Evolutionary conservation across 257 asterid species (phyloP).

Genomic region (Osmanthus fragrans): DNA sequence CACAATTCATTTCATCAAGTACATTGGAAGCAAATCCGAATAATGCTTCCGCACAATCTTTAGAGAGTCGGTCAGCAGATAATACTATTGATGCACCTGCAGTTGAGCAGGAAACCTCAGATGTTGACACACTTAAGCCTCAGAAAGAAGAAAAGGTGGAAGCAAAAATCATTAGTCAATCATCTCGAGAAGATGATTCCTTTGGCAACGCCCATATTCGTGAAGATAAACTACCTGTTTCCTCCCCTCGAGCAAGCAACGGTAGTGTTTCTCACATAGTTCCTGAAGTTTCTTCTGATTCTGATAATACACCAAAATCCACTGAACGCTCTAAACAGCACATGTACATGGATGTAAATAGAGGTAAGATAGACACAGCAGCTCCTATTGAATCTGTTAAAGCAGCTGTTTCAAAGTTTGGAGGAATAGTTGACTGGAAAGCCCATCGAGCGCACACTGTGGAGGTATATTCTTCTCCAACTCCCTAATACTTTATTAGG

Average conservation of each 20-base stretch:
- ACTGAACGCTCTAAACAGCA: constrained; percentile 29
- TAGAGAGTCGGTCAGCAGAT: constrained; percentile 8
- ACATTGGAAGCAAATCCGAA: constrained; percentile 28
- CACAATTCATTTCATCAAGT: constrained; percentile 23
- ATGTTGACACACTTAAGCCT: constrained; percentile 22
- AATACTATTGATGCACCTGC: constrained; percentile 35
- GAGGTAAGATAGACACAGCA: constrained; percentile 78
- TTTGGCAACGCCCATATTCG: not conserved
- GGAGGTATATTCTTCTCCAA: constrained; percentile 56
- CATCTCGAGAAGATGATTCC: constrained; percentile 35
- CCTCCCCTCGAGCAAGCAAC: constrained; percentile 38
- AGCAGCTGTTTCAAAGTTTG: constrained; percentile 96
- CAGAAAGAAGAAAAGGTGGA: constrained; percentile 29
- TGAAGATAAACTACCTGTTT: constrained; percentile 13
- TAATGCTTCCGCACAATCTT: constrained; percentile 20
- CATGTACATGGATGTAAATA: constrained; percentile 27
- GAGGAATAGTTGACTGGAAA: constrained; percentile 99
- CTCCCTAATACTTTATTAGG: not conserved
- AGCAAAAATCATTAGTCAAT: constrained; percentile 28
- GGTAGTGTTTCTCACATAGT: constrained; percentile 27
- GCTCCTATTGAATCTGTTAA: constrained; percentile 94
- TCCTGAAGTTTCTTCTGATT: constrained; percentile 34
- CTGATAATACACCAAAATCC: constrained; percentile 24
- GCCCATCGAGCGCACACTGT: constrained; percentile 93
- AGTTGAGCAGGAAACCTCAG: constrained; percentile 27